Conservation (phyloP, 1,284 basidiomycete species). For the Gymnopus androsaceus region DNA sequence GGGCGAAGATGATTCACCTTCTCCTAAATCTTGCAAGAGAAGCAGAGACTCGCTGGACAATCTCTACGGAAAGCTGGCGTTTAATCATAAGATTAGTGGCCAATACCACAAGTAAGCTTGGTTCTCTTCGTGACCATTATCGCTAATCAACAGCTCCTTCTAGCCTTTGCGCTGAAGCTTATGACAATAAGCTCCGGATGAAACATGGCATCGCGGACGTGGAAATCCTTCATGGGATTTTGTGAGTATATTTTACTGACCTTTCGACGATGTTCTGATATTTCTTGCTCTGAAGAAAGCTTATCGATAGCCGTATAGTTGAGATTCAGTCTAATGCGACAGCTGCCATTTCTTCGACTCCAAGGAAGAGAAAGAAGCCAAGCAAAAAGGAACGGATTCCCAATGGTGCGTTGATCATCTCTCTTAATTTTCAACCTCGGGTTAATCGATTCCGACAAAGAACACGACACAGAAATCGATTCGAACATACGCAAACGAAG, state of each 20-base stretch:
- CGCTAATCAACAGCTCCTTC: background rate
- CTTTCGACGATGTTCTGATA: background rate
- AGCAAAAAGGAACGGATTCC: background rate
- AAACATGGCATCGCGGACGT: background rate
- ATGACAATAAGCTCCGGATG: background rate
- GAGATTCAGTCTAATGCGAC: background rate
- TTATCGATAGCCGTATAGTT: background rate
- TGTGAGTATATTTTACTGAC: background rate
- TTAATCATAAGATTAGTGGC: constrained; percentile 3
- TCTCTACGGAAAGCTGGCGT: background rate
- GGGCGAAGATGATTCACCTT: background rate
- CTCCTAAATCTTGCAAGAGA: background rate
- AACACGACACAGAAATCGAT: background rate
- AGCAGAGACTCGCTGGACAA: background rate
- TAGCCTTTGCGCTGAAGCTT: constrained; percentile 3
- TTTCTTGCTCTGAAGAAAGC: background rate
- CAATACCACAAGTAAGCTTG: background rate
- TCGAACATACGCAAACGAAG: background rate
- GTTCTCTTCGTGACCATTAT: no score
- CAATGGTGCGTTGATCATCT: background rate
- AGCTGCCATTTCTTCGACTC: background rate
- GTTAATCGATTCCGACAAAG: background rate
- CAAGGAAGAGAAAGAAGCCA: background rate
- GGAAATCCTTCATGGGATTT: background rate
- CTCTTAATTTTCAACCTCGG: background rate